phyloP scores from a whole-genome alignment of 306 rosid species.

The Castanopsis chinensis region DNA sequence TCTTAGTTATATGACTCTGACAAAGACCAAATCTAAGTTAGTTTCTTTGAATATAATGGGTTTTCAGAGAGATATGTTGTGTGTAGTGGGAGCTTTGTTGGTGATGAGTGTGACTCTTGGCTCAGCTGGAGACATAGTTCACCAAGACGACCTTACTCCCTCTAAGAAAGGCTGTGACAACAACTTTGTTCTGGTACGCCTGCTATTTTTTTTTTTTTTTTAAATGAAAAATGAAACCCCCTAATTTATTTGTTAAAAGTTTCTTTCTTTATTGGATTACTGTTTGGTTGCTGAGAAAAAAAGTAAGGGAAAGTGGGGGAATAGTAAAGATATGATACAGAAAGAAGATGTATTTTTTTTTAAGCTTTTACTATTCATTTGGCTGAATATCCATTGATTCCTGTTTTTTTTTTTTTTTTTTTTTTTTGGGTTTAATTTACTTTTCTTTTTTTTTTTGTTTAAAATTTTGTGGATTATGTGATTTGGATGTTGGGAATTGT shows the following conservation, averaged over 20 bases:
- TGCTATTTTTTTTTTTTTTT: no score
- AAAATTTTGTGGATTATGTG: slow-evolving; percentile 4
- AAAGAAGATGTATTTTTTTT: not conserved
- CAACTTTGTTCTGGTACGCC: slow-evolving; percentile 84
- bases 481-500: slow-evolving; percentile 9
- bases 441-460: not conserved
- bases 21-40: slow-evolving; percentile 1
- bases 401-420: not conserved
- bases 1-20: not conserved
- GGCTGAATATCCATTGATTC: not conserved
- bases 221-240: not conserved
- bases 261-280: slow-evolving; percentile 11
- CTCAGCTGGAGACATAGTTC: slow-evolving; percentile 90
- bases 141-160: slow-evolving; percentile 77
- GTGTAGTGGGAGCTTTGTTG: slow-evolving; percentile 31
- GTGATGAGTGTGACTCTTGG: slow-evolving; percentile 40
- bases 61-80: slow-evolving; percentile 36
- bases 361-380: not conserved
- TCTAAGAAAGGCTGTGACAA: slow-evolving; percentile 85
- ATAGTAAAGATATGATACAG: slow-evolving; percentile 1
- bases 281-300: slow-evolving; percentile 28
- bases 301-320: slow-evolving; percentile 9
- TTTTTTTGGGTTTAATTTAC: not conserved
- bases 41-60: slow-evolving; percentile 33
- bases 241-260: not conserved